phyloP scores from a whole-genome alignment of 148 eudicot genomes.

The Silene uniflora region DNA sequence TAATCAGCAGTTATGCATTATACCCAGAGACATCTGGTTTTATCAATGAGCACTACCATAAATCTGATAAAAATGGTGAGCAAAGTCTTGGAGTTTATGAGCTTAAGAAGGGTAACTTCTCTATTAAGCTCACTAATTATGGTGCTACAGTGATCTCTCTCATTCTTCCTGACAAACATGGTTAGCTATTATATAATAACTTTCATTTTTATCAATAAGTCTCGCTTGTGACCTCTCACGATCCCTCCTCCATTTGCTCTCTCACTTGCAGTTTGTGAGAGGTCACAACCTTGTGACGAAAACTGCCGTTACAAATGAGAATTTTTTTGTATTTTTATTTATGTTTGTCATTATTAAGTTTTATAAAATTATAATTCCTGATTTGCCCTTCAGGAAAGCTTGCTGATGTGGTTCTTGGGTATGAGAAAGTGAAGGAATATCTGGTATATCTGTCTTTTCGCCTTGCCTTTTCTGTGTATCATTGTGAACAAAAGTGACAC shows the following conservation, averaged over 20 bases:
- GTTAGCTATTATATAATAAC: slow-evolving; percentile 21
- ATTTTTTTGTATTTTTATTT: no score
- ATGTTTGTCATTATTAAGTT: neutral
- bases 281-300: no score
- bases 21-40: slow-evolving; percentile 1
- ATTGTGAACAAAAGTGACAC: neutral
- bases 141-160: slow-evolving; percentile 67
- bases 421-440: slow-evolving; percentile 45
- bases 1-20: slow-evolving; percentile 9
- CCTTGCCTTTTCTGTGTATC: neutral
- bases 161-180: slow-evolving; percentile 70
- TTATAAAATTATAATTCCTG: neutral
- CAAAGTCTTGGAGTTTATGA: slow-evolving; percentile 45
- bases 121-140: slow-evolving; percentile 57
- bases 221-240: no score
- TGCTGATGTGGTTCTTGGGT: slow-evolving; percentile 67
- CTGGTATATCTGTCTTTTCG: slow-evolving; percentile 33
- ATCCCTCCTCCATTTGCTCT: no score
- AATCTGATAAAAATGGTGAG: neutral
- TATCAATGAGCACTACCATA: neutral
- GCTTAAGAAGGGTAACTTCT: slow-evolving; percentile 53
- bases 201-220: no score
- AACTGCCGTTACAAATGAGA: no score
- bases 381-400: slow-evolving; percentile 47
- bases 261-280: no score